A percentile compares a stretch with the other conserved stretches of the same genome.
Evolutionary conservation across 2,329 filamentous ascomycete species (phyloP).

Genomic region (Neonectria faginata): DNA sequence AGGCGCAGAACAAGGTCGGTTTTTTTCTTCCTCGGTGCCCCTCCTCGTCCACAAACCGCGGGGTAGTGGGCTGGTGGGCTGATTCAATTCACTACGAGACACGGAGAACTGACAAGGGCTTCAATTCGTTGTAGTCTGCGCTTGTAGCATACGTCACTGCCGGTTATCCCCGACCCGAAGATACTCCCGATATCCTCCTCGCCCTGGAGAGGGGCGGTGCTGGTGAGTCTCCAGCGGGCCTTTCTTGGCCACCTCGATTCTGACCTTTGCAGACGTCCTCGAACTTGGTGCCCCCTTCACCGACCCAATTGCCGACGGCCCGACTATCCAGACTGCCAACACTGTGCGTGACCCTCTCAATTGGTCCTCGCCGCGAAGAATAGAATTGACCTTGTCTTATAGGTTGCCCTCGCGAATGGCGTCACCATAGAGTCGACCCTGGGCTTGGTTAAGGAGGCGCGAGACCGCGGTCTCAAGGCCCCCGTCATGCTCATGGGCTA

Average conservation of each 20-base stretch:
- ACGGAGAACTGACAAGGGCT: conserved; percentile 36
- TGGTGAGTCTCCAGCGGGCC: conserved; percentile 64
- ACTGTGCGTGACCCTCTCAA: conserved; percentile 66
- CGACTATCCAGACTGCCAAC: conserved; percentile 96
- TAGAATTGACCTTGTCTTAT: conserved; percentile 41
- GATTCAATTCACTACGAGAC: conserved; percentile 12
- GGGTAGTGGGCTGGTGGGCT: conserved; percentile 32
- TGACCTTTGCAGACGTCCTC: conserved; percentile 75
- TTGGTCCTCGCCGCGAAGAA: not conserved
- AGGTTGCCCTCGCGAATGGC: conserved; percentile 84
- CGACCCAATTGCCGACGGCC: conserved; percentile 97
- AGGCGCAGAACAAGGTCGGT: conserved; percentile 68
- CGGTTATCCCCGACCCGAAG: conserved; percentile 85
- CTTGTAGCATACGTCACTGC: conserved; percentile 97
- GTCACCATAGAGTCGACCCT: conserved; percentile 85
- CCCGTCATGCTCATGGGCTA: conserved; percentile 98
- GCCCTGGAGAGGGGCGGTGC: conserved; percentile 93
- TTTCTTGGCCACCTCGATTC: conserved; percentile 13
- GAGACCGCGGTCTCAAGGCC: conserved; percentile 79
- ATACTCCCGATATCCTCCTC: conserved; percentile 85
- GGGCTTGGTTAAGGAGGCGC: conserved; percentile 84
- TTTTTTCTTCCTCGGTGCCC: conserved; percentile 34
- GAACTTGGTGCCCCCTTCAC: conserved; percentile 97
- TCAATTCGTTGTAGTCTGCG: conserved; percentile 69
- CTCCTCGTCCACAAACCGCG: conserved; percentile 40